Percentiles rank a stretch among this genome's conserved stretches.
These are phyloP conservation scores for Rhizopogon salebrosus DNA, from an alignment of 768 basidiomycete genomes.

Conservation along the genomic window DNA sequence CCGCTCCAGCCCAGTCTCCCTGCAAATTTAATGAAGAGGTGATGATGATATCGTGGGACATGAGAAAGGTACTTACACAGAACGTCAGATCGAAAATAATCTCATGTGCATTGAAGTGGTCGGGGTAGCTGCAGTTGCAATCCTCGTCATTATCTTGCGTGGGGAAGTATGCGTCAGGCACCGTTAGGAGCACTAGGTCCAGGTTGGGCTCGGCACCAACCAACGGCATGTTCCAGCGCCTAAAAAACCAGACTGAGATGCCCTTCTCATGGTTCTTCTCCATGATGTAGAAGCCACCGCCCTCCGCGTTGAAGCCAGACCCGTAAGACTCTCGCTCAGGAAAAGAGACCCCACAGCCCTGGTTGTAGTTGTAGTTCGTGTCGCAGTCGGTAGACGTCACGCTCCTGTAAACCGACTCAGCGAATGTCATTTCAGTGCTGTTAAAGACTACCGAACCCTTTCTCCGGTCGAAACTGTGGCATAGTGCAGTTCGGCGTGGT, in stretches of 20 bases:
- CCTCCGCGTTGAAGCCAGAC: slow-evolving; percentile 38
- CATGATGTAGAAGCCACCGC: slow-evolving; percentile 62
- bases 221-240: slow-evolving; percentile 41
- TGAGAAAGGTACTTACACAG: slow-evolving; percentile 40
- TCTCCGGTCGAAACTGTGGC: slow-evolving; percentile 34
- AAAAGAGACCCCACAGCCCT: slow-evolving; percentile 55
- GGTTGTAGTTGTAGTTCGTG: slow-evolving; percentile 44
- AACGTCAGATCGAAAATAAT: slow-evolving; percentile 60
- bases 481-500: slow-evolving; percentile 46
- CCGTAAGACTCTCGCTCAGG: slow-evolving; percentile 38
- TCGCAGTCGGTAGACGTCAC: slow-evolving; percentile 45
- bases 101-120: slow-evolving; percentile 47
- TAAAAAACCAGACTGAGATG: slow-evolving; percentile 56
- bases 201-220: background rate
- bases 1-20: slow-evolving; percentile 52
- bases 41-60: background rate
- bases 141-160: slow-evolving; percentile 16
- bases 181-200: background rate
- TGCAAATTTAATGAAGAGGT: slow-evolving; percentile 14
- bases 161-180: slow-evolving; percentile 48
- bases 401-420: slow-evolving; percentile 21
- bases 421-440: background rate
- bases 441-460: slow-evolving; percentile 34
- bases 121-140: slow-evolving; percentile 42
- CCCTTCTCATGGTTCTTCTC: slow-evolving; percentile 34